phyloP scores from a whole-genome alignment of 2,329 filamentous ascomycete species.

The Microdochium nivale region DNA sequence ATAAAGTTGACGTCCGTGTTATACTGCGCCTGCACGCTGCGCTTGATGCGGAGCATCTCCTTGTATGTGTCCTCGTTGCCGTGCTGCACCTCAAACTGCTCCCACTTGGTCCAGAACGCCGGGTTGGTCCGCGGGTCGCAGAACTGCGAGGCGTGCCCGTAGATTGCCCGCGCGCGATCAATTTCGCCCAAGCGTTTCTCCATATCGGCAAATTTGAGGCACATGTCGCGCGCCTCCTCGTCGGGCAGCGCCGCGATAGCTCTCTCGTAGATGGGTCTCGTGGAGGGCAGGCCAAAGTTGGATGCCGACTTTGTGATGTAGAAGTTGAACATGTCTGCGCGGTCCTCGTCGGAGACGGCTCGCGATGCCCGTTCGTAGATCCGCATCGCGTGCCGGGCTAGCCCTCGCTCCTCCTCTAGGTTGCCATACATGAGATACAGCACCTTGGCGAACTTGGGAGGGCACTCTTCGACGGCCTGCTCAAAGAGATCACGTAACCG shows the following conservation, averaged over 20 bases:
- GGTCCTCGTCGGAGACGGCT: constrained; percentile 88
- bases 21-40: constrained; percentile 94
- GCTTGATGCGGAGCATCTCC: constrained; percentile 96
- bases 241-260: constrained; percentile 92
- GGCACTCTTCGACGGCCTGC: constrained; percentile 90
- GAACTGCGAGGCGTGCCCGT: constrained; percentile 93
- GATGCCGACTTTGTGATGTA: constrained; percentile 98
- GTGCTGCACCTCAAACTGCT: constrained; percentile 92
- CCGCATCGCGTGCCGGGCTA: constrained; percentile 94
- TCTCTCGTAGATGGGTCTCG: constrained; percentile 89
- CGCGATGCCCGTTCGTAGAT: constrained; percentile 97
- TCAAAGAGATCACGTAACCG: constrained; percentile 91
- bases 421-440: constrained; percentile 98
- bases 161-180: constrained; percentile 89
- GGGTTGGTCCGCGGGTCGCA: constrained; percentile 88
- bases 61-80: constrained; percentile 99
- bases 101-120: constrained; percentile 94
- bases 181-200: constrained; percentile 87
- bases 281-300: constrained; percentile 94
- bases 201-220: constrained; percentile 97
- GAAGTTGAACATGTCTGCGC: constrained; percentile 97
- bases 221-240: constrained; percentile 92
- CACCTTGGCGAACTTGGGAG: constrained; percentile 90
- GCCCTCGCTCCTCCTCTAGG: constrained; percentile 87
- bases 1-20: constrained; percentile 99